Base-by-base conservation (phyloP, 2,329 filamentous ascomycete genomes). In the Herpomyces periplanetae region DNA sequence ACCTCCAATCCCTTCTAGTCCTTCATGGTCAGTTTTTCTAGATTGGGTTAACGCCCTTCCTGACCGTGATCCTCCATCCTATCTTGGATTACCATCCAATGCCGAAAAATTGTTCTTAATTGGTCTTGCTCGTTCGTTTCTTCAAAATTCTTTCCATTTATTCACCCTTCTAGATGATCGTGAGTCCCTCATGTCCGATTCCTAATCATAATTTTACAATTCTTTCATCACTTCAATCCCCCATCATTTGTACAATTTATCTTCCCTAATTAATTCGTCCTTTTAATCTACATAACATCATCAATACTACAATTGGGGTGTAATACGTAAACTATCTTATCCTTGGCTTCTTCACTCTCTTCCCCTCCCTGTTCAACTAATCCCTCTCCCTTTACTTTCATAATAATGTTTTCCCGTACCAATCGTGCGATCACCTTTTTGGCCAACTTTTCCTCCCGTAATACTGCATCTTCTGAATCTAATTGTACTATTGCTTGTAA, bases 91-190 rank as follows among this genome's bases (percentile, higher is more conserved):
- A 28, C 80, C 80, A 13, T 68, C 69, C 11, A 88, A 96, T 36
- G 80, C 80, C 9, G 80, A 96, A 55, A 96, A 91, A 42, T 36
- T 96, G 34, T 40, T 96, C 30, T 49, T 96, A 13, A 66, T 87
- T 7, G 73, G 68, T n/a, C n/a, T n/a, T n/a, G n/a, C n/a, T n/a
- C n/a, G n/a, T n/a, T n/a, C n/a, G n/a, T n/a, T n/a, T n/a, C n/a
- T n/a, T n/a, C n/a, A n/a, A n/a, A n/a, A n/a, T n/a, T n/a, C n/a
- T n/a, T n/a, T n/a, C n/a, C n/a, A n/a, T n/a, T n/a, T n/a, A n/a
- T n/a, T n/a, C n/a, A n/a, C n/a, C n/a, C n/a, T n/a, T n/a, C n/a
- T n/a, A n/a, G n/a, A n/a, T n/a, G n/a, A n/a, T n/a, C n/a, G n/a
- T n/a, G n/a, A n/a, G n/a, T n/a, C n/a, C n/a, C n/a, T n/a, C n/a